Evolutionary conservation across 371 early-diverging fungal genomes (phyloP), one percentile per base, ranked within the genome.

Genomic region (Mucor racemosus): DNA sequence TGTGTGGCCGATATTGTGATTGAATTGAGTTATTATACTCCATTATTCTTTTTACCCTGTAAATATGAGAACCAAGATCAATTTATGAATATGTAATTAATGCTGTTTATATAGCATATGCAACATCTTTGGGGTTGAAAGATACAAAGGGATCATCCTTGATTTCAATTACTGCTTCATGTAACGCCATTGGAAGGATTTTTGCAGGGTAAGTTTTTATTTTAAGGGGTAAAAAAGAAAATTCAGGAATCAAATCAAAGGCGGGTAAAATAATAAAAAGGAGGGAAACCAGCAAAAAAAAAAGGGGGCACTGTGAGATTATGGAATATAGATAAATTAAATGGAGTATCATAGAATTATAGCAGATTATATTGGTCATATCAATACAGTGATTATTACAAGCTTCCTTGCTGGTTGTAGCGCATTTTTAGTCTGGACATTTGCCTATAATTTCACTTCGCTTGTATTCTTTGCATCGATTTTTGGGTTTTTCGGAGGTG

Each of bases 361-460:
- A 41, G 76, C 67, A n/a, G 80, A 82, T 57, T 42, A 42, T 10
- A 68, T 80, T 50, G 80, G 80, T 7, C 73, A 76, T 38, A 61
- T 79, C 44, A 76, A 79, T 40, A 72, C 68, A 11, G 66, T 75
- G 21, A 69, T 73, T 6, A 9, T 76, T 14, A 69, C 68, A 50
- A 55, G 73, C 36, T 41, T 62, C 14, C 21, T 75, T 3, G 57
- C 76, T 19, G 71, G 78, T 4, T 3, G 71, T 8, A 59, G 64
- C 11, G 60, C 72, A 35, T 39, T 76, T 4, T 17, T 79, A 8
- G 40, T 82, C 10, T 85, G 84, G 84, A 72, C 69, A 9, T 78
- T 82, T 65, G 75, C 83, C 33, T 63, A 48, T 31, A 69, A 31
- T 11, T 79, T 79, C 63, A 59, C 53, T 10, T 42, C 60, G 3